Evolutionary conservation across 2,329 filamentous ascomycete species (phyloP).

Genomic region (Ramichloridium luteum): DNA sequence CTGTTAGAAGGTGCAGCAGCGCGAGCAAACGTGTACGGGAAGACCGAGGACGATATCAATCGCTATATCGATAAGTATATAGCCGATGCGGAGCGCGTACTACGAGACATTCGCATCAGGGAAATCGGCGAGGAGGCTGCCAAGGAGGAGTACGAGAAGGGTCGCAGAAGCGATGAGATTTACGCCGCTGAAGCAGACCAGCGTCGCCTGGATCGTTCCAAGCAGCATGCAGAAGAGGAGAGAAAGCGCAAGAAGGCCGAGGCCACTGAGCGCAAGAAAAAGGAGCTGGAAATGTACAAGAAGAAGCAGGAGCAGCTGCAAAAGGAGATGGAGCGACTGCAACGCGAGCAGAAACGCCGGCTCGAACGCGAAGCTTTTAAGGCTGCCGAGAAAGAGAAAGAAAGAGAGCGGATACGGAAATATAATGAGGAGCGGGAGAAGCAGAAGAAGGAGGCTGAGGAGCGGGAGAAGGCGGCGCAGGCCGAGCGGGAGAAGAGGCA

Average conservation of each 20-base stretch:
- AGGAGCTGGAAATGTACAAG: conserved; percentile 37
- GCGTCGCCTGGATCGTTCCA: conserved; percentile 49
- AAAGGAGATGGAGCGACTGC: conserved; percentile 30
- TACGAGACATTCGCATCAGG: conserved; percentile 53
- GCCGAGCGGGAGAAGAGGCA: conserved; percentile 33
- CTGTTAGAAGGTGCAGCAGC: conserved; percentile 70
- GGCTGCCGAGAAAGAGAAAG: conserved; percentile 36
- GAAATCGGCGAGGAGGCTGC: conserved; percentile 61
- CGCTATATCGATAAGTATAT: conserved; percentile 53
- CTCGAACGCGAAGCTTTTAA: conserved; percentile 38
- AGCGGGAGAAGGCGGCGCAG: conserved; percentile 40
- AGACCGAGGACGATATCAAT: conserved; percentile 55
- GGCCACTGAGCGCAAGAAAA: conserved; percentile 48
- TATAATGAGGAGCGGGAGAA: conserved; percentile 38
- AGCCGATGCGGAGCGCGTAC: conserved; percentile 53
- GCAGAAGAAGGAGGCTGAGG: conserved; percentile 31
- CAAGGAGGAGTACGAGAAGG: conserved; percentile 50
- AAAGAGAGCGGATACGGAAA: conserved; percentile 40
- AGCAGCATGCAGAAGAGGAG: conserved; percentile 47
- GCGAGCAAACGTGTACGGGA: conserved; percentile 62
- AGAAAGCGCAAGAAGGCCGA: conserved; percentile 47
- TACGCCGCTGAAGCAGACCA: conserved; percentile 56
- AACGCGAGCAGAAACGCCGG: conserved; percentile 37
- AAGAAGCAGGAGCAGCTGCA: conserved; percentile 35
- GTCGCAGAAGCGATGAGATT: conserved; percentile 60